Evolutionary conservation across 371 early-diverging fungal genomes (phyloP).

Genomic region (Mucor indicus): DNA sequence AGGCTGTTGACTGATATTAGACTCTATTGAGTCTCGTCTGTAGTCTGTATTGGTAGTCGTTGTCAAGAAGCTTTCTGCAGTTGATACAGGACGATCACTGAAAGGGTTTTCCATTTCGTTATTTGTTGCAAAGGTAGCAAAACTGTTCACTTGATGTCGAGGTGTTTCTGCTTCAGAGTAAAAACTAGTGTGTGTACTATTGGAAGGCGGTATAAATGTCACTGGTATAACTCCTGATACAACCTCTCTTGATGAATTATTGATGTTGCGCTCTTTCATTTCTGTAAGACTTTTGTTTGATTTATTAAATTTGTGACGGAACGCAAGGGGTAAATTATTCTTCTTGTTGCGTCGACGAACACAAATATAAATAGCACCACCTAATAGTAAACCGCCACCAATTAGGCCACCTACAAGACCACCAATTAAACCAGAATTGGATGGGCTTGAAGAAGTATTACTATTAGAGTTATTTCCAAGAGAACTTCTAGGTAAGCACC

Average conservation of each 20-base stretch:
- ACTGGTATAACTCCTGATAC: conserved; percentile 44
- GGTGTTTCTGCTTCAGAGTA: conserved; percentile 1
- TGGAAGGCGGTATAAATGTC: conserved; percentile 41
- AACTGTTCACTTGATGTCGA: conserved; percentile 8
- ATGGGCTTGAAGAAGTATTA: background rate
- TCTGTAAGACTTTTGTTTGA: background rate
- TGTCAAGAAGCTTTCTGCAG: conserved; percentile 8
- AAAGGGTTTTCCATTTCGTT: conserved; percentile 13
- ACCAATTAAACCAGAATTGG: conserved; percentile 26
- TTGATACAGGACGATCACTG: conserved; percentile 9
- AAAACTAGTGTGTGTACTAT: background rate
- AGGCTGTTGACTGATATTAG: conserved; percentile 17
- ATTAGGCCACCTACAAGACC: conserved; percentile 37
- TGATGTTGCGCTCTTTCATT: background rate
- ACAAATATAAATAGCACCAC: conserved; percentile 12
- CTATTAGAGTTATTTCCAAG: conserved; percentile 19
- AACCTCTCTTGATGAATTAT: conserved; percentile 6
- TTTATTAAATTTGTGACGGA: conserved; percentile 3
- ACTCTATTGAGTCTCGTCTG: conserved; percentile 23
- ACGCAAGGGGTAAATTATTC: conserved; percentile 24
- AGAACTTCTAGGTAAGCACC: conserved; percentile 25
- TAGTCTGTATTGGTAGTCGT: conserved; percentile 1
- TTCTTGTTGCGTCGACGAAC: conserved; percentile 19
- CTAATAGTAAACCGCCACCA: conserved; percentile 23
- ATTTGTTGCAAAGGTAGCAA: conserved; percentile 5